These are phyloP conservation scores for Gloeopeniophorella convolvens DNA, from an alignment of 768 basidiomycete genomes.

Conservation along the genomic window DNA sequence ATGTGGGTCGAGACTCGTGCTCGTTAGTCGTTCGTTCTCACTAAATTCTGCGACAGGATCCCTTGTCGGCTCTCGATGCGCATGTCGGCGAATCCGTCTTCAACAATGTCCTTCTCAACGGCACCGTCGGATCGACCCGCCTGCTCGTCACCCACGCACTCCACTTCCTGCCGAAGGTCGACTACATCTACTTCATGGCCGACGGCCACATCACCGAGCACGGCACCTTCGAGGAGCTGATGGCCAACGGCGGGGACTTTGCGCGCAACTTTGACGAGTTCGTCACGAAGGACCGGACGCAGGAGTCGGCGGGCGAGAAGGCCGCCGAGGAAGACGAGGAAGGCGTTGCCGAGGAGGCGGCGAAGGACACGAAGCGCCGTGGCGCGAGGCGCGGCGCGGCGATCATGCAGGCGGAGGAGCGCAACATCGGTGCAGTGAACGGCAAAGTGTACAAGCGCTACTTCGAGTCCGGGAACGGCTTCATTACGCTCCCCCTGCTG, in stretches of 20 bases:
- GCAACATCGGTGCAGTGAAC: constrained; percentile 68
- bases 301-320: constrained; percentile 41
- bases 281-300: constrained; percentile 50
- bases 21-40: too few relatives aligned
- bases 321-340: constrained; percentile 31
- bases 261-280: constrained; percentile 43
- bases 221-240: constrained; percentile 72
- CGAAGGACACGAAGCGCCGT: constrained; percentile 30
- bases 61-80: constrained; percentile 86
- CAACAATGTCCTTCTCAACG: constrained; percentile 70
- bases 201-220: constrained; percentile 75
- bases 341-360: constrained; percentile 31
- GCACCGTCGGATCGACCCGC: constrained; percentile 62
- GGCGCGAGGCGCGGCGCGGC: constrained; percentile 38
- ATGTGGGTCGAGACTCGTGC: too few relatives aligned
- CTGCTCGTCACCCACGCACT: constrained; percentile 89
- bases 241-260: constrained; percentile 59
- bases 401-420: constrained; percentile 81
- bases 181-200: constrained; percentile 75
- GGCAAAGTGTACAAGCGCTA: constrained; percentile 53
- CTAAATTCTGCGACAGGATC: constrained; percentile 52
- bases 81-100: constrained; percentile 88
- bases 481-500: constrained; percentile 57
- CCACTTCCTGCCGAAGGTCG: constrained; percentile 83
- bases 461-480: constrained; percentile 61